Base-by-base conservation (phyloP, 345 rosid species). In the Hypericum androsaemum region DNA sequence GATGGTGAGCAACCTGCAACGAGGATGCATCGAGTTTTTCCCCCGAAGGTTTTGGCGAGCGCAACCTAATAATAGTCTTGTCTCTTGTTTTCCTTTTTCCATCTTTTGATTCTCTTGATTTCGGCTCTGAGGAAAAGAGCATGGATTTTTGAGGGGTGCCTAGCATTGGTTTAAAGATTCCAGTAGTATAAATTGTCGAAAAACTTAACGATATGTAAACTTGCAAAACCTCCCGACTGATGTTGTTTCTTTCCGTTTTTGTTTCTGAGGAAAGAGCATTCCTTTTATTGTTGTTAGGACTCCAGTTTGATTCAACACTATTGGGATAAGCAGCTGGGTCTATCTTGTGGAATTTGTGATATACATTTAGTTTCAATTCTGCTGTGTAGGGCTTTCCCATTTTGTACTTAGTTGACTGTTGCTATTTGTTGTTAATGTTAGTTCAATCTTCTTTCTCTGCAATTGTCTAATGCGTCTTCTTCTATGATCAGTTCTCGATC, bases 1-100 rank as follows among this genome's bases (percentile, higher is more conserved):
- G 78, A 72, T 83, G 92, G 87, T 83, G 82, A 80, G 64, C 46
- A 44, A 55, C 52, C 45, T 32, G 12, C 22, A 44, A 50, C 47
- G 44, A 56, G 49, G 70, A 63, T 65, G 67, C 42, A 14, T 62
- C 47, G 12, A 39, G 56, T 39, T 58, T n/a, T 55, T 44, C 8
- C 37, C 12, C 55, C 7, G 46, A 50, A 39, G 53, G 66, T 64
- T 66, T 69, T 61, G 67, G 59, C 63, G 41, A 42, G 62, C 54
- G 8, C 69, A 64, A 50, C 62, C 60, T 59, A 73, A 71, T 74
- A 71, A 71, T 68, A 62, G 32, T 62, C 67, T 58, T 64, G 76
- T 63, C 54, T 8, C 54, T 54, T 54, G 57, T n/a, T 47, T 8
- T 45, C 50, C 37, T 40, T 58, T 32, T n/a, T 37, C 5, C 1